These are phyloP conservation scores for Emmonsia crescens DNA, from an alignment of 2,329 filamentous ascomycete genomes.

Conservation along the genomic window DNA sequence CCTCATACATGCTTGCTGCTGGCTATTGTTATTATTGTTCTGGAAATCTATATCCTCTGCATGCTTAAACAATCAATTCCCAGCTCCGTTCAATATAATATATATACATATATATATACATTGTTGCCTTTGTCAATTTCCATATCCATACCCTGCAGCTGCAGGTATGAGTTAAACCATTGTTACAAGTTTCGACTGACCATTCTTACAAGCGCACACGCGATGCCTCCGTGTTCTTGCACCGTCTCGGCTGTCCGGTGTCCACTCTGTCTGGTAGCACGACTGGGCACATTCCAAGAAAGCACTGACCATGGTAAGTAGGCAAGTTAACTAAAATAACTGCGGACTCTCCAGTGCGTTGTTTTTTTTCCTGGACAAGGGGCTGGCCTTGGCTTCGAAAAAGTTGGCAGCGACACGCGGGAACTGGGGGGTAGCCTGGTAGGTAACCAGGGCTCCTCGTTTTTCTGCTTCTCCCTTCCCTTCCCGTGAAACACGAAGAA, in stretches of 20 bases:
- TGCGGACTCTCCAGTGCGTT: not conserved
- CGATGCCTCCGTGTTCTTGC: not conserved
- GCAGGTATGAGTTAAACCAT: not conserved
- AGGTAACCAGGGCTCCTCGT: no score
- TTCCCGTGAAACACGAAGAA: not conserved
- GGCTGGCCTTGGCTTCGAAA: not conserved
- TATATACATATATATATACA: no score
- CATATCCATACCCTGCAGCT: not conserved
- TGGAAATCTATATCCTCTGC: not conserved
- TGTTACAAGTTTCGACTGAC: not conserved
- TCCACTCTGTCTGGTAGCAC: not conserved
- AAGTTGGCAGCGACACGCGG: not conserved
- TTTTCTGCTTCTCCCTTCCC: not conserved
- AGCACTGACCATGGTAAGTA: constrained; percentile 2
- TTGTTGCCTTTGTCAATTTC: not conserved
- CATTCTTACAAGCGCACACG: not conserved
- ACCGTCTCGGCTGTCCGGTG: not conserved
- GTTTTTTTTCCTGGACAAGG: not conserved
- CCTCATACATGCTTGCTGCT: not conserved
- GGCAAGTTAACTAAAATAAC: not conserved
- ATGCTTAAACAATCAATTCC: not conserved
- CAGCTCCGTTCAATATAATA: no score
- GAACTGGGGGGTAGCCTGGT: not conserved
- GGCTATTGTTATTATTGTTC: not conserved
- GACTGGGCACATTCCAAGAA: not conserved